Percentiles rank a stretch among this genome's conserved stretches.
Evolutionary conservation across 371 early-diverging fungal genomes (phyloP).

Genomic region (Zychaea mexicana): DNA sequence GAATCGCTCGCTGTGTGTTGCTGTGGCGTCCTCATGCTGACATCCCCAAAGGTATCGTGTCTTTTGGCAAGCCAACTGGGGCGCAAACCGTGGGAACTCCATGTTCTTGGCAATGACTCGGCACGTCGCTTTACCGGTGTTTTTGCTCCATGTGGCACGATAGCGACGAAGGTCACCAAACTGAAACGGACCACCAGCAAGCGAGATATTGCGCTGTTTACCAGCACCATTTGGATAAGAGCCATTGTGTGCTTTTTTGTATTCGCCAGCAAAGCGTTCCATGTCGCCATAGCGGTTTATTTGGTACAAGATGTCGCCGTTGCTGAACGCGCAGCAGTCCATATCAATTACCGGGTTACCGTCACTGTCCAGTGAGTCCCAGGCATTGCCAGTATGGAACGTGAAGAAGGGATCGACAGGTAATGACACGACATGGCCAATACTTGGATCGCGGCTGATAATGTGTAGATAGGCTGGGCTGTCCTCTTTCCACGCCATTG

Average conservation of each 20-base stretch:
- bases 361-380: conserved; percentile 33
- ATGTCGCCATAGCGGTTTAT: conserved; percentile 25
- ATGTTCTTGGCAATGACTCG: conserved; percentile 34
- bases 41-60: conserved; percentile 56
- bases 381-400: conserved; percentile 60
- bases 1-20: conserved; percentile 26
- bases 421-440: conserved; percentile 50
- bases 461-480: conserved; percentile 51
- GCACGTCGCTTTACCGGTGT: conserved; percentile 13
- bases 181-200: neutral
- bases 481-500: conserved; percentile 39
- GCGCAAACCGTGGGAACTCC: conserved; percentile 49
- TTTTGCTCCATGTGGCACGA: conserved; percentile 10
- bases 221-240: neutral
- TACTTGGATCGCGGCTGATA: conserved; percentile 31
- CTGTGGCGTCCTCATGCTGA: conserved; percentile 26
- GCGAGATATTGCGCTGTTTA: conserved; percentile 22
- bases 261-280: neutral
- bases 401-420: conserved; percentile 48
- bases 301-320: conserved; percentile 37
- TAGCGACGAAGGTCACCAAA: conserved; percentile 37
- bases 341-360: conserved; percentile 29
- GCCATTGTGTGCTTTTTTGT: conserved; percentile 12
- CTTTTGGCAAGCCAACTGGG: conserved; percentile 5
- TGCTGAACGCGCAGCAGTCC: conserved; percentile 30